Conservation (phyloP, 139 green algal genomes). For the Closterium sp. region DNA sequence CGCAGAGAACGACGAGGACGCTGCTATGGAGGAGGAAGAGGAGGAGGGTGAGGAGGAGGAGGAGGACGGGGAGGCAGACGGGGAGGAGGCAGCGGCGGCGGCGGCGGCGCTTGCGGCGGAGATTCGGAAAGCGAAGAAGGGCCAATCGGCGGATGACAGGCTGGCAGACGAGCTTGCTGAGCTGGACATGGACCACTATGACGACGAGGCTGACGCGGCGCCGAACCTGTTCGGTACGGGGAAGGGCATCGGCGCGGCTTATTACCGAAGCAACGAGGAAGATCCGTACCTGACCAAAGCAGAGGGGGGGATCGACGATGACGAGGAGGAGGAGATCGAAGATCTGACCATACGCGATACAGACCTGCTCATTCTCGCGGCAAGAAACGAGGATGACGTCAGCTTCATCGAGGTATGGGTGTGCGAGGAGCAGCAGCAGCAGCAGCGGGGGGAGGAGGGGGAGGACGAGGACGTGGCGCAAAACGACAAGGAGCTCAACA, state of each 20-base stretch:
- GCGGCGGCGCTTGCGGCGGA: constrained; percentile 33
- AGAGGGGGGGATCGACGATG: constrained; percentile 46
- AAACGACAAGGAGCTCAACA: constrained; percentile 42
- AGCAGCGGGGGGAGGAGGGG: not conserved
- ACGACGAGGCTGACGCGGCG: constrained; percentile 67
- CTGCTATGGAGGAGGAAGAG: constrained; percentile 34
- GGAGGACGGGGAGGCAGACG: constrained; percentile 26
- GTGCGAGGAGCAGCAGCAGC: constrained; percentile 75
- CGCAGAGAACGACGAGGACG: constrained; percentile 49
- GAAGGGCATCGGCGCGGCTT: constrained; percentile 30
- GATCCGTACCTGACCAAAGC: constrained; percentile 69
- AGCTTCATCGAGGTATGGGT: constrained; percentile 91
- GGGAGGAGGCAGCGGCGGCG: constrained; percentile 8
- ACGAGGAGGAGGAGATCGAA: constrained; percentile 68
- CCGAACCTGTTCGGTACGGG: constrained; percentile 51
- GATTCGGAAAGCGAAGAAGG: constrained; percentile 12
- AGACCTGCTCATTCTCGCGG: constrained; percentile 88
- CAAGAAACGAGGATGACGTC: constrained; percentile 90
- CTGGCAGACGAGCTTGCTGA: constrained; percentile 70
- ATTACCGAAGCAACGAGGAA: constrained; percentile 57
- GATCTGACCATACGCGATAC: constrained; percentile 68
- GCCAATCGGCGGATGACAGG: constrained; percentile 3
- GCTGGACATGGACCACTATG: constrained; percentile 95
- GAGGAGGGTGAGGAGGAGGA: constrained; percentile 38
- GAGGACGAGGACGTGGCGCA: not conserved